Base-by-base conservation (phyloP, 2,329 filamentous ascomycete species). In the Laburnicola sp. region DNA sequence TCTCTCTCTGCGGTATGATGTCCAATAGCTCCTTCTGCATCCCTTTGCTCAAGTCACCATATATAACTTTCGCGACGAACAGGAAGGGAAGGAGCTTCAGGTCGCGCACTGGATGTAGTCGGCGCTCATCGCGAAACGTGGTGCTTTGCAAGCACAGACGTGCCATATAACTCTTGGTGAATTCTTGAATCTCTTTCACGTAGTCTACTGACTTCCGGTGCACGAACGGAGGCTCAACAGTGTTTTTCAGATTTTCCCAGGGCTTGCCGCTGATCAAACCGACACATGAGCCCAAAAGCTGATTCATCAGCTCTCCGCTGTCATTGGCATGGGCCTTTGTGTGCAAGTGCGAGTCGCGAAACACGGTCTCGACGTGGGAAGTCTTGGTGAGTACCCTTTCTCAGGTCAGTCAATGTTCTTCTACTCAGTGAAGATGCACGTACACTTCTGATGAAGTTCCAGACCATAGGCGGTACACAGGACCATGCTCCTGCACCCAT, bases 331-430 rank as follows among this genome's bases (percentile, higher is more conserved):
- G 32, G 2, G 75, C 76, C 54, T 80, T 79, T 21, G 50, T 36
- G 54, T 80, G 77, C 34, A 60, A 68, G 47, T 78, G 65, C 0
- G 77, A 80, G 53, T 80, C 77, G 28, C 62, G 65, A 54, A 77
- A 78, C 4, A 78, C 65, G 0, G 53, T 51, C 52, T 58, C 44
- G 22, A 64, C 48, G 31, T 62, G 38, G 4, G 38, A 35, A 2
- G 59, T 40, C 9, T 37, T 38, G n/a, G 55, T 60, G 1, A 64
- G 25, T 6, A 62, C 47, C 9, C 59, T 64, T n/a, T 37, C 6
- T 16, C 25, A 6, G 2, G 5, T 22, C n/a, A n/a, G 21, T 36
- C 5, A 16, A 35, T 31, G 26, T 9, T n/a, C 11, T 6, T 28
- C 30, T 9, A 25, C 36, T n/a, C 21, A 32, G 34, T 34, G 22